phyloP scores from a whole-genome alignment of 768 basidiomycete genomes.

The Tephrocybe sp. region DNA sequence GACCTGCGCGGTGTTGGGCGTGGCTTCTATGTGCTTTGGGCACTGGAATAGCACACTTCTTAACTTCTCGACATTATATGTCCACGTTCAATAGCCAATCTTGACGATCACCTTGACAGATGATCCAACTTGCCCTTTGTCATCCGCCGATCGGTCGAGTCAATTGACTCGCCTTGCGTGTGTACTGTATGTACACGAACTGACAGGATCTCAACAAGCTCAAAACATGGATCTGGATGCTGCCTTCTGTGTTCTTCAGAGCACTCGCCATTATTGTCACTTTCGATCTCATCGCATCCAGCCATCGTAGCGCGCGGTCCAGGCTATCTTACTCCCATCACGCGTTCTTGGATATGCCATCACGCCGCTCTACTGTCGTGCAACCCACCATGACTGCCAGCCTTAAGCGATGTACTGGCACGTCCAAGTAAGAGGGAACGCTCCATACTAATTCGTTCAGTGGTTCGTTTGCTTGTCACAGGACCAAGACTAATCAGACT shows the following conservation, averaged over 20 bases:
- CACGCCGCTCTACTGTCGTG: neutral
- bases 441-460: neutral
- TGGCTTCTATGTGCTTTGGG: neutral
- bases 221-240: neutral
- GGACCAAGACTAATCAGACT: neutral
- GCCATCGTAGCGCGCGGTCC: neutral
- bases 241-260: neutral
- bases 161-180: neutral
- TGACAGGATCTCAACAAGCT: constrained; percentile 1
- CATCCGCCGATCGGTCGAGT: constrained; percentile 1
- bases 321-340: neutral
- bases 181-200: neutral
- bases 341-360: neutral
- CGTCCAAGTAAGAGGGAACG: neutral
- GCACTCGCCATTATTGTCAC: constrained; percentile 2
- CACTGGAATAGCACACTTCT: constrained; percentile 1
- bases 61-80: constrained; percentile 17
- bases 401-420: constrained; percentile 1
- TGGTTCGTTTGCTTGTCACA: neutral
- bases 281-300: constrained; percentile 18
- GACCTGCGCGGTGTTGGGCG: neutral
- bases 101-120: neutral
- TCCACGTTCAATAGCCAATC: constrained; percentile 8
- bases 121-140: neutral
- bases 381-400: neutral